A percentile compares a stretch with the other conserved stretches of the same genome.
Evolutionary conservation across 768 basidiomycete genomes (phyloP).

Genomic region (Vishniacozyma victoriae): DNA sequence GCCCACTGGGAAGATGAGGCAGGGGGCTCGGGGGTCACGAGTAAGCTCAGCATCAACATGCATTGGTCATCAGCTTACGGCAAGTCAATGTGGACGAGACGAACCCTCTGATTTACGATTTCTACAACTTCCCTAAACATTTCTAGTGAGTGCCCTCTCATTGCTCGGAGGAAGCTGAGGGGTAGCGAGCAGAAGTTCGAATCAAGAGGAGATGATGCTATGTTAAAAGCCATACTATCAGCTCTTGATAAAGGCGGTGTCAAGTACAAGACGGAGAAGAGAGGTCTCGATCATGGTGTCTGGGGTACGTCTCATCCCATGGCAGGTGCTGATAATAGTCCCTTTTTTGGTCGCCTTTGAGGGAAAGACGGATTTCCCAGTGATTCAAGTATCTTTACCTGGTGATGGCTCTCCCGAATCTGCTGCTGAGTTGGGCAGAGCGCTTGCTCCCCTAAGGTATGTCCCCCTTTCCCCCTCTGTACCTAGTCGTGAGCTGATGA

Average conservation of each 20-base stretch:
- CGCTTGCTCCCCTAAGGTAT: conserved; percentile 23
- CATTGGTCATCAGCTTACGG: neutral
- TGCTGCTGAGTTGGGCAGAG: conserved; percentile 29
- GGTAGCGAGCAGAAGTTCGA: conserved; percentile 21
- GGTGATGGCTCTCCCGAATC: conserved; percentile 17
- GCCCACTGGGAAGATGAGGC: conserved; percentile 42
- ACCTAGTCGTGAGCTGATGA: neutral
- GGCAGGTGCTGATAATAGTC: conserved; percentile 6
- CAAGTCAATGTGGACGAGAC: conserved; percentile 29
- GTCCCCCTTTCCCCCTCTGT: neutral
- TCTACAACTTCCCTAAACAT: conserved; percentile 37
- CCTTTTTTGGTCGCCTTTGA: conserved; percentile 29
- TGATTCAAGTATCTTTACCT: conserved; percentile 38
- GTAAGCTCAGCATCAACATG: neutral
- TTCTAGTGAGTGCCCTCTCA: conserved; percentile 16
- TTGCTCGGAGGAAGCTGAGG: neutral
- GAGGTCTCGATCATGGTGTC: conserved; percentile 41
- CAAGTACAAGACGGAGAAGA: conserved; percentile 6
- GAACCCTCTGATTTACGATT: conserved; percentile 42
- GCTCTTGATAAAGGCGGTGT: conserved; percentile 15
- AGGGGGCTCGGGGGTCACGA: neutral
- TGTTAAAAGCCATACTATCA: conserved; percentile 8
- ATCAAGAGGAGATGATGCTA: conserved; percentile 5
- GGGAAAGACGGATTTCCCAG: conserved; percentile 17
- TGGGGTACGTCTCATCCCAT: conserved; percentile 20